A percentile compares a stretch with the other conserved stretches of the same genome.
Conservation (phyloP, 2,329 filamentous ascomycete species). For the Neofusicoccum parvum region DNA sequence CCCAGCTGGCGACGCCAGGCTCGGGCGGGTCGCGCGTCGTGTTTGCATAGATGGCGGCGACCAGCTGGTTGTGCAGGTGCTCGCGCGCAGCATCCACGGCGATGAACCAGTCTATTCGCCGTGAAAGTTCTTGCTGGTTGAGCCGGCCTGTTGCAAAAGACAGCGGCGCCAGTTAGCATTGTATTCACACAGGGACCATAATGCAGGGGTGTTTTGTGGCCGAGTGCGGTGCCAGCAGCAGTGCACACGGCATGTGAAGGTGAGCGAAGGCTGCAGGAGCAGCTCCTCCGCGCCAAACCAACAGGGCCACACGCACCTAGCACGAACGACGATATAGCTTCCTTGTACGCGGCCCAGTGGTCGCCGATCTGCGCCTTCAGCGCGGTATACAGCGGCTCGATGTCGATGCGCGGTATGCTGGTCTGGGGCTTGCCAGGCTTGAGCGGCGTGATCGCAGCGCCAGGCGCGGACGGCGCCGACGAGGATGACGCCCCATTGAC, state of each 20-base stretch:
- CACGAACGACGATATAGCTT: conserved; percentile 59
- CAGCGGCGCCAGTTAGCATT: background rate
- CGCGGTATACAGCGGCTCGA: conserved; percentile 64
- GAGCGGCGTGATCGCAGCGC: conserved; percentile 9
- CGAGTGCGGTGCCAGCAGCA: background rate
- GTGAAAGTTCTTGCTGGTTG: conserved; percentile 63
- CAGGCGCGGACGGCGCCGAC: conserved; percentile 22
- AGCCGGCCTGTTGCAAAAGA: conserved; percentile 50
- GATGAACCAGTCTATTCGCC: conserved; percentile 59
- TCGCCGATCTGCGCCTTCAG: conserved; percentile 62
- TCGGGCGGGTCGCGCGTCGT: conserved; percentile 62
- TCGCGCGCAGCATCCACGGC: conserved; percentile 54
- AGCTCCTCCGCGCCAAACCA: background rate
- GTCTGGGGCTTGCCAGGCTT: conserved; percentile 47
- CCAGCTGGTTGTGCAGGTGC: conserved; percentile 64
- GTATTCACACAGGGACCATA: background rate
- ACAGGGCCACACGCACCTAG: conserved; percentile 47
- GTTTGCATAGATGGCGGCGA: conserved; percentile 62
- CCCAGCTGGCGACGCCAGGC: conserved; percentile 65
- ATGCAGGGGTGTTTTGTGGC: conserved; percentile 16
- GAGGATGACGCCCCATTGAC: conserved; percentile 20
- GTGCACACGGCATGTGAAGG: background rate
- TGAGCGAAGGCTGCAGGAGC: too few relatives aligned
- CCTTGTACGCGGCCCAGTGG: conserved; percentile 61
- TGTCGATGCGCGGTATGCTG: conserved; percentile 61